Percentiles rank a stretch among this genome's conserved stretches.
Evolutionary conservation across 2,329 filamentous ascomycete species (phyloP).

Genomic region (Didymella segeticola): DNA sequence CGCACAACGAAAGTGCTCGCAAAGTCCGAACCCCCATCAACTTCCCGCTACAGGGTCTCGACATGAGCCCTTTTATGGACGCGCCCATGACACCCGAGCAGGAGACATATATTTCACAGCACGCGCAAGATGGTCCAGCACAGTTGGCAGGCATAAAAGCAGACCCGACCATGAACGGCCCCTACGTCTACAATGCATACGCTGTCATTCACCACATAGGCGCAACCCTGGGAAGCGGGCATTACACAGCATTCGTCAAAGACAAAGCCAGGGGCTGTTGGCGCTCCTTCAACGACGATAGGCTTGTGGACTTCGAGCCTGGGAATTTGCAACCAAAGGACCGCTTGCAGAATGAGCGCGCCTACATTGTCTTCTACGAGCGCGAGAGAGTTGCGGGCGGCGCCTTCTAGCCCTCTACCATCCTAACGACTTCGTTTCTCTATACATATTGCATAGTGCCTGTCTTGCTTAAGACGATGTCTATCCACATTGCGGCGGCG

Average conservation of each 20-base stretch:
- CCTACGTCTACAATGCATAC: slow-evolving; percentile 84
- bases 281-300: slow-evolving; percentile 66
- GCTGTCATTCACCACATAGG: slow-evolving; percentile 83
- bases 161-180: slow-evolving; percentile 56
- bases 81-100: slow-evolving; percentile 51
- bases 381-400: slow-evolving; percentile 44
- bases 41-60: slow-evolving; percentile 77
- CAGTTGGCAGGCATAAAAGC: slow-evolving; percentile 45
- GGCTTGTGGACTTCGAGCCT: slow-evolving; percentile 63
- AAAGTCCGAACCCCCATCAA: slow-evolving; percentile 77
- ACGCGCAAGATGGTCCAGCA: slow-evolving; percentile 32
- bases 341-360: slow-evolving; percentile 66
- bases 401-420: slow-evolving; percentile 26
- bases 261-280: slow-evolving; percentile 61
- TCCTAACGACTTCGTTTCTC: slow-evolving; percentile 7
- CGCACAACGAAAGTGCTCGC: slow-evolving; percentile 61
- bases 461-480: slow-evolving; percentile 6
- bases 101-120: slow-evolving; percentile 46
- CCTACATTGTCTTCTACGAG: slow-evolving; percentile 71
- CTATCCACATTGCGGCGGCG: slow-evolving; percentile 14
- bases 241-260: slow-evolving; percentile 74
- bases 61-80: slow-evolving; percentile 67
- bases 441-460: slow-evolving; percentile 9
- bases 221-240: slow-evolving; percentile 70
- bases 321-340: slow-evolving; percentile 56